Conservation (phyloP, 2,329 filamentous ascomycete species). For the Ambrosiella xylebori region DNA sequence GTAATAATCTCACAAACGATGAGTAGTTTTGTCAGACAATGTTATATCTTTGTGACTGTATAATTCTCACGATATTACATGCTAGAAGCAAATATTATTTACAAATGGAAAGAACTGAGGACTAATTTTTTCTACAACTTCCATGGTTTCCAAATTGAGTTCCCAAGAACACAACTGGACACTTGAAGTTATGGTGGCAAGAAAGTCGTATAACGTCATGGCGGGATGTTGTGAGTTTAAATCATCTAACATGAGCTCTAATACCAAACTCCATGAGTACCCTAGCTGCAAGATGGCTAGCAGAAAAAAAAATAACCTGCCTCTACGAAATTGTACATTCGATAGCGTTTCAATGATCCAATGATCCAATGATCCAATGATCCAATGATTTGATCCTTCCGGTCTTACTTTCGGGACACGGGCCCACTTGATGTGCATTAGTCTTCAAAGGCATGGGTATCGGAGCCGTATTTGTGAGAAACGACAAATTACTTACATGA, state of each 20-base stretch:
- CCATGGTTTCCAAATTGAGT: background rate
- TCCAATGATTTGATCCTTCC: background rate
- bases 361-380: background rate
- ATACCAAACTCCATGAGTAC: no score
- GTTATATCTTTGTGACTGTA: no score
- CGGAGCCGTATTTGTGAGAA: background rate
- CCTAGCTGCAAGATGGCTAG: no score
- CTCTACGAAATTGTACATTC: background rate
- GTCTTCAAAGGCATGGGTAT: background rate
- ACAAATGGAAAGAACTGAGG: background rate
- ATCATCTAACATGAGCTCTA: background rate
- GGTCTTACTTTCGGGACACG: background rate
- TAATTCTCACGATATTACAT: background rate
- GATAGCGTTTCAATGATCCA: background rate
- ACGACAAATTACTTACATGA: conserved; percentile 5
- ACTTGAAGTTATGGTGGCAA: background rate
- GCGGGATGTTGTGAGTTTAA: background rate
- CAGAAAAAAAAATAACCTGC: background rate
- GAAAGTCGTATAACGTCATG: background rate
- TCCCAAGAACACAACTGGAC: background rate
- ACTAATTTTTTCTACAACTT: background rate
- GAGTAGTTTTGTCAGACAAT: background rate
- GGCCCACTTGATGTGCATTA: background rate
- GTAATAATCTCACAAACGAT: background rate
- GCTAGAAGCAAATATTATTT: background rate